A percentile compares a stretch with the other conserved stretches of the same genome.
Evolutionary conservation across 108 stramenopile species (phyloP).

Genomic region (Fragilariopsis cylindrus): DNA sequence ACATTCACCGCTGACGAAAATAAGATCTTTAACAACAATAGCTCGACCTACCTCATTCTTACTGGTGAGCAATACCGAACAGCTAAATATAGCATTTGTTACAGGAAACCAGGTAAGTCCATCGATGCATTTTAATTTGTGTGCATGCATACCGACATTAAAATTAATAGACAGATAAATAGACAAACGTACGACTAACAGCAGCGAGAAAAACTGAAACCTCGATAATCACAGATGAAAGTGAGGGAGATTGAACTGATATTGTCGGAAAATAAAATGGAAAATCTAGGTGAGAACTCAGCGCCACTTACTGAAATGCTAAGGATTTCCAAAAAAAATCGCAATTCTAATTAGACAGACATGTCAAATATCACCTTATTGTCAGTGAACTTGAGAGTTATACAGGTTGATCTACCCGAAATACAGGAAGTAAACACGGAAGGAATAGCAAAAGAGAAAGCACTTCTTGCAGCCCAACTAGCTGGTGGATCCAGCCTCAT

Average conservation of each 20-base stretch:
- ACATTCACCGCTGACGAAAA: too few relatives aligned
- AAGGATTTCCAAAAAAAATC: conserved; percentile 19
- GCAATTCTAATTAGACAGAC: conserved; percentile 15
- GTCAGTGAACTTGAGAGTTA: conserved; percentile 64
- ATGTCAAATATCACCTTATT: conserved; percentile 34
- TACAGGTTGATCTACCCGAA: conserved; percentile 87
- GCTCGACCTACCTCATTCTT: not conserved
- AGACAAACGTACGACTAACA: not conserved
- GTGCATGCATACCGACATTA: not conserved
- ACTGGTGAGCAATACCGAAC: conserved; percentile 19
- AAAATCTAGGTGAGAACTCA: conserved; percentile 14
- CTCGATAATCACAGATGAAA: conserved; percentile 15
- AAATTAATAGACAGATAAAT: not conserved
- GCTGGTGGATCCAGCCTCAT: conserved; percentile 89
- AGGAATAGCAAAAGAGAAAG: conserved; percentile 88
- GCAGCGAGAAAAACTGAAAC: not conserved
- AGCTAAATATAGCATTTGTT: conserved; percentile 81
- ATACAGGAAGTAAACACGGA: conserved; percentile 88
- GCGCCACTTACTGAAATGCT: not conserved
- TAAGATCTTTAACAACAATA: not conserved
- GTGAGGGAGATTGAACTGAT: conserved; percentile 74
- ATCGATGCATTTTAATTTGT: not conserved
- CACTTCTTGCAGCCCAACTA: conserved; percentile 82
- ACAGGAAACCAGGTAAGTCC: conserved; percentile 85
- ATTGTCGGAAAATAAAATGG: conserved; percentile 38